Evolutionary conservation across 2,329 filamentous ascomycete species (phyloP).

Genomic region (Hypomyces rosellus): DNA sequence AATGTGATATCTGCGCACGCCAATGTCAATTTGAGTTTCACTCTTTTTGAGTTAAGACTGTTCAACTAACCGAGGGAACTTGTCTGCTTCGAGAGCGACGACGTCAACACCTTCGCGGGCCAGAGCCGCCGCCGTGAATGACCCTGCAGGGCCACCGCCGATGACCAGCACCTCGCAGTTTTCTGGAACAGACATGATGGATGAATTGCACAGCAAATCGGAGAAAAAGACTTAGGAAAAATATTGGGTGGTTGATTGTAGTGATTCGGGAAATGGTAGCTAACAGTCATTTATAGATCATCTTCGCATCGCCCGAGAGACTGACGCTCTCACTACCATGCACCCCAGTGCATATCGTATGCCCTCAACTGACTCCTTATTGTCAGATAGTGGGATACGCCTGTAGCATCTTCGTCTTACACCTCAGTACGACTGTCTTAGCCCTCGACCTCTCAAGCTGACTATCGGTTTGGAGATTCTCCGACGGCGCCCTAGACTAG

Average conservation of each 20-base stretch:
- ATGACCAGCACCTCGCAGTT: slow-evolving; percentile 34
- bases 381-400: no score
- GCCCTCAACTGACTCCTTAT: no score
- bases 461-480: no score
- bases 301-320: no score
- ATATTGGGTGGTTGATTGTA: not conserved
- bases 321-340: no score
- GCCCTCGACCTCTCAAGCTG: no score
- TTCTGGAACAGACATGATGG: slow-evolving; percentile 15
- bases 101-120: slow-evolving; percentile 39
- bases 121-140: slow-evolving; percentile 36
- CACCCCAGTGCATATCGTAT: no score
- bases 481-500: no score
- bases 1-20: slow-evolving; percentile 26
- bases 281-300: no score
- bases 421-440: no score
- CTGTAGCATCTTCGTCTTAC: no score
- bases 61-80: slow-evolving; percentile 29
- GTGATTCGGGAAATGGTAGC: not conserved
- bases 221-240: not conserved
- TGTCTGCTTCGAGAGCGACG: slow-evolving; percentile 39
- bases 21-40: not conserved
- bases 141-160: slow-evolving; percentile 40
- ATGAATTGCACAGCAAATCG: not conserved
- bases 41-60: not conserved